A percentile compares a stretch with the other conserved stretches of the same genome.
Evolutionary conservation across 2,329 filamentous ascomycete species (phyloP).

Genomic region (Blastomyces emzantsi): DNA sequence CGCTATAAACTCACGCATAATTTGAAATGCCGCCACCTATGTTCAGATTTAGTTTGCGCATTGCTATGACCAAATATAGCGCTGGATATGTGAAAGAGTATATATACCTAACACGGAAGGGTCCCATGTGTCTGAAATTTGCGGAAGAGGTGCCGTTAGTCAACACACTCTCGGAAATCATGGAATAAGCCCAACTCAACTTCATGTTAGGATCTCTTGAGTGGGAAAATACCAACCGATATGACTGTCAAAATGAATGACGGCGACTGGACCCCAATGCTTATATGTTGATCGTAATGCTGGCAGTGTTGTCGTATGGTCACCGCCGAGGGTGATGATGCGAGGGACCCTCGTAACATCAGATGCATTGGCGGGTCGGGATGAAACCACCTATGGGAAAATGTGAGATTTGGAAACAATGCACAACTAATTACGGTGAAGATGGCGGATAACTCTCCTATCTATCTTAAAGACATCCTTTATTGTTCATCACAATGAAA

Average conservation of each 20-base stretch:
- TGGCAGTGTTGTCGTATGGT: slow-evolving; percentile 62
- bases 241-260: slow-evolving; percentile 69
- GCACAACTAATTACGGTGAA: not conserved
- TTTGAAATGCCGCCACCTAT: slow-evolving; percentile 42
- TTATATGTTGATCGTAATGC: slow-evolving; percentile 57
- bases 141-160: slow-evolving; percentile 18
- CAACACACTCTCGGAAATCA: slow-evolving; percentile 49
- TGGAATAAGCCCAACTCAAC: slow-evolving; percentile 5
- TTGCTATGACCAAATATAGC: not conserved
- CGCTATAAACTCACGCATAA: slow-evolving; percentile 38
- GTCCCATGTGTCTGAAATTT: slow-evolving; percentile 62
- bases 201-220: slow-evolving; percentile 17
- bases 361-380: slow-evolving; percentile 20
- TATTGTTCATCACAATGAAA: not conserved
- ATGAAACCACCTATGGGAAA: slow-evolving; percentile 29
- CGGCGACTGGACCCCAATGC: slow-evolving; percentile 55
- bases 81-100: not conserved
- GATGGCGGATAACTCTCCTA: not conserved
- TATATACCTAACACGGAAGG: slow-evolving; percentile 38
- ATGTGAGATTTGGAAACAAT: slow-evolving; percentile 10
- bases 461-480: not conserved
- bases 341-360: slow-evolving; percentile 26
- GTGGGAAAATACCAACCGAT: slow-evolving; percentile 38
- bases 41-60: not conserved
- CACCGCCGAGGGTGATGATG: slow-evolving; percentile 62